Evolutionary conservation across 768 basidiomycete genomes (phyloP).

Genomic region (Trametes cingulata): DNA sequence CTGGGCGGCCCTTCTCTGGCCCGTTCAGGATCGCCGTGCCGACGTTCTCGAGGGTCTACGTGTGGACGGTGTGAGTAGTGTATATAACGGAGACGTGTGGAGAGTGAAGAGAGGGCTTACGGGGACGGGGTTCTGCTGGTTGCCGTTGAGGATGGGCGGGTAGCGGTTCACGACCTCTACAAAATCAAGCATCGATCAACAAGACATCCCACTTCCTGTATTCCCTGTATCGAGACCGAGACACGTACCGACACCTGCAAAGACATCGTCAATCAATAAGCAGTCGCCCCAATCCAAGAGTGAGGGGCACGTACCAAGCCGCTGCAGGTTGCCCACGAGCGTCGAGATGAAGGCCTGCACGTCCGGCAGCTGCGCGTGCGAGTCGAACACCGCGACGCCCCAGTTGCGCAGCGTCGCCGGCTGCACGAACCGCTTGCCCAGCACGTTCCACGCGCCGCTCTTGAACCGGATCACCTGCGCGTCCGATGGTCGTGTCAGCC

Average conservation of each 20-base stretch:
- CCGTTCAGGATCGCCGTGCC: not conserved
- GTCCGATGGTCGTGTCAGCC: not conserved
- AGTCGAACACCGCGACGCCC: conserved; percentile 39
- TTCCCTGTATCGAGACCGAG: too few species aligned
- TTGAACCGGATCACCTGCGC: conserved; percentile 12
- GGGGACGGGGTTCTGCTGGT: conserved; percentile 13
- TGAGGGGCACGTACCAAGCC: not conserved
- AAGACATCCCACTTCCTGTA: too few species aligned
- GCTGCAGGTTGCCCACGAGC: not conserved
- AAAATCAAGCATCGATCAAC: too few species aligned
- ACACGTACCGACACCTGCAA: not conserved
- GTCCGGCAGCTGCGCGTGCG: not conserved
- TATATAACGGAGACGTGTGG: too few species aligned
- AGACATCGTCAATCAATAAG: too few species aligned
- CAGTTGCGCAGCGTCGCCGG: conserved; percentile 34
- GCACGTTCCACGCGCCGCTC: conserved; percentile 42
- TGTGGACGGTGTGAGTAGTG: too few species aligned
- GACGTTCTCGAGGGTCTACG: conserved; percentile 1
- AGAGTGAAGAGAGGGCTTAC: conserved; percentile 26
- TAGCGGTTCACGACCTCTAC: not conserved
- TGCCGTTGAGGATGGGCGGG: not conserved
- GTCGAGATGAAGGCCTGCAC: not conserved
- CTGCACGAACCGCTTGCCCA: conserved; percentile 30
- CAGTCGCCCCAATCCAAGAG: too few species aligned
- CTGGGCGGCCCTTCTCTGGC: conserved; percentile 21